Evolutionary conservation across 2,329 filamentous ascomycete species (phyloP).

Genomic region (Hypoxylon sp.): DNA sequence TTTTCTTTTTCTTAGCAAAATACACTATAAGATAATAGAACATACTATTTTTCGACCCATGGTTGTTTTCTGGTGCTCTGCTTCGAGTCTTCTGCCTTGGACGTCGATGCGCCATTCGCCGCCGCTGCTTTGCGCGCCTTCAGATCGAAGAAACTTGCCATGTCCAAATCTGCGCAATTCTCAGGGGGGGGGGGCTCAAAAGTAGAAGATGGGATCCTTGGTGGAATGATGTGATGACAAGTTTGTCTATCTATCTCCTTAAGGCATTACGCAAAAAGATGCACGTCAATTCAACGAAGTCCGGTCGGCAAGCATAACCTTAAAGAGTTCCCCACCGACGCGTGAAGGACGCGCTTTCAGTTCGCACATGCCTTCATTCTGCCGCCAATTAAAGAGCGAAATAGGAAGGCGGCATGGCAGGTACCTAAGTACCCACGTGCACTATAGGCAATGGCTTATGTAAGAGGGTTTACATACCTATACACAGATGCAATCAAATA

Average conservation of each 20-base stretch:
- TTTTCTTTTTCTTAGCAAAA: neutral
- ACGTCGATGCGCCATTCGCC: constrained; percentile 71
- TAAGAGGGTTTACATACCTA: too few relatives aligned
- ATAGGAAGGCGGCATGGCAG: constrained; percentile 40
- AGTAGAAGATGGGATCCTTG: neutral
- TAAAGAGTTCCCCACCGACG: constrained; percentile 33
- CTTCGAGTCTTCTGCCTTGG: constrained; percentile 76
- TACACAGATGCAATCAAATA: neutral
- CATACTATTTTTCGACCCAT: constrained; percentile 99
- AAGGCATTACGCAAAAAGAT: constrained; percentile 11
- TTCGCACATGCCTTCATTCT: constrained; percentile 24
- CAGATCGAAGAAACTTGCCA: constrained; percentile 96
- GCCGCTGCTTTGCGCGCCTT: constrained; percentile 89
- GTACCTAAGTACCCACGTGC: constrained; percentile 18
- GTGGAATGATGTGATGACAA: neutral
- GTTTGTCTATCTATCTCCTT: neutral
- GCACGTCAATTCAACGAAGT: constrained; percentile 12
- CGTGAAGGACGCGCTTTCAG: constrained; percentile 44
- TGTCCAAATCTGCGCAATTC: constrained; percentile 56
- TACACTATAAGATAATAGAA: constrained; percentile 28
- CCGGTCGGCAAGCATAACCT: neutral
- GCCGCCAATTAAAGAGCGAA: constrained; percentile 46
- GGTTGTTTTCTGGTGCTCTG: constrained; percentile 81
- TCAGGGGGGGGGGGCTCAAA: neutral
- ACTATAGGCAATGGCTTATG: too few relatives aligned